These are phyloP conservation scores for Parietaria judaica DNA, from an alignment of 306 rosid genomes.

Conservation along the genomic window DNA sequence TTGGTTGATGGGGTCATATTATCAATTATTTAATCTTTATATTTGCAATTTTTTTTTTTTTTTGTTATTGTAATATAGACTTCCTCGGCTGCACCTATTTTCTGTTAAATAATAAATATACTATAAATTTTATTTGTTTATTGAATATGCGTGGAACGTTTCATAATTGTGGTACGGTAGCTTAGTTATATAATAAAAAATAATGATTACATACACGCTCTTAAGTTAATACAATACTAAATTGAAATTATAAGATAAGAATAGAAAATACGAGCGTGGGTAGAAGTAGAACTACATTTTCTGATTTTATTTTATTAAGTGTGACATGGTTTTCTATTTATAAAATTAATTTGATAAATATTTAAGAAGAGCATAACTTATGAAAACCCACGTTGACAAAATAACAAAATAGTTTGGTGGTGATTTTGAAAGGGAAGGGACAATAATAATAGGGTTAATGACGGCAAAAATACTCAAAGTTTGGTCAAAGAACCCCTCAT, in stretches of 20 bases:
- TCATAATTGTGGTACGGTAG: not conserved
- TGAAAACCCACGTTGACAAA: not conserved
- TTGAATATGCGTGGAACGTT: slow-evolving; percentile 7
- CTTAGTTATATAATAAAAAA: not conserved
- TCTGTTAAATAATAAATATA: not conserved
- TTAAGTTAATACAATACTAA: no score
- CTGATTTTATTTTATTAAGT: not conserved
- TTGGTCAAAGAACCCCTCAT: no score
- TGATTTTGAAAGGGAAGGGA: not conserved
- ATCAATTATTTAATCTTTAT: no score
- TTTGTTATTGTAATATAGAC: not conserved
- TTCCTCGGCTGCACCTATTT: not conserved
- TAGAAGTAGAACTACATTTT: not conserved
- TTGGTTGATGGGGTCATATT: no score
- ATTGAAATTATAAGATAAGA: not conserved
- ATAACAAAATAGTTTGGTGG: not conserved
- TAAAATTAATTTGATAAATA: not conserved
- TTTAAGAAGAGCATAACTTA: not conserved
- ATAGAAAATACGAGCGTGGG: not conserved
- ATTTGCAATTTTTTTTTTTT: no score
- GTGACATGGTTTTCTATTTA: not conserved
- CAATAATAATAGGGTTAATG: no score
- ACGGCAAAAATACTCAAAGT: no score
- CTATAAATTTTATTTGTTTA: not conserved
- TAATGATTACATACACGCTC: not conserved